Base-by-base conservation (phyloP, 352 stramenopile genomes). In the Phytophthora capsici region DNA sequence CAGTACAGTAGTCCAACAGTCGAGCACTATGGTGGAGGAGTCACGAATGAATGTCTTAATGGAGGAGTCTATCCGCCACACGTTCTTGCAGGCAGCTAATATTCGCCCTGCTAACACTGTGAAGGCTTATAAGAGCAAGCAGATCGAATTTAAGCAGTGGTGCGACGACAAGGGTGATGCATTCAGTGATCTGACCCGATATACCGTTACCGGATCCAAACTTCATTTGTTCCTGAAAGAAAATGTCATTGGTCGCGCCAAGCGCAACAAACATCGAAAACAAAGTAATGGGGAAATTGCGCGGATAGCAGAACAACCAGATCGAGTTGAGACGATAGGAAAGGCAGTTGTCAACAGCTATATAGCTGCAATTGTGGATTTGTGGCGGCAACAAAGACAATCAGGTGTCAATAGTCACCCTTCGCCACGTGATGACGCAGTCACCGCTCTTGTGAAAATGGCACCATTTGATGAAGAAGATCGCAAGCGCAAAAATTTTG, bases 211-310 rank as follows among this genome's bases (percentile, higher is more conserved):
- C 10, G 34, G 23, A 4, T 13, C 23, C 6, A 50, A 63, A 10
- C 46, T 63, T 12, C 34, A 57, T 28, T 14, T 56, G 3, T 63
- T 63, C 40, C 25, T 57, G 0, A 36, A 56, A 7, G 45, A 57
- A n/a, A 43, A 37, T 5, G 44, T 50, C 4, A 63, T 56, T 14
- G 56, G 56, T 1, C 7, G 56, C 0, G 1, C 3, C 1, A 55
- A 51, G 14, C 32, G 45, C 0, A 3, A 22, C 20, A 48, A 48
- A 32, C 6, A 13, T 1, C 22, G 26, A 23, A 19, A 46, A 14
- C 17, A 19, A 9, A 32, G n/a, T n/a, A n/a, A n/a, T n/a, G n/a
- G n/a, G n/a, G n/a, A n/a, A n/a, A n/a, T n/a, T n/a, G n/a, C n/a
- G n/a, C n/a, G n/a, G n/a, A n/a, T n/a, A n/a, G n/a, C n/a, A n/a